These are phyloP conservation scores for Symbiodinium pilosum DNA, from an alignment of 73 alveolate genomes.

Conservation along the genomic window DNA sequence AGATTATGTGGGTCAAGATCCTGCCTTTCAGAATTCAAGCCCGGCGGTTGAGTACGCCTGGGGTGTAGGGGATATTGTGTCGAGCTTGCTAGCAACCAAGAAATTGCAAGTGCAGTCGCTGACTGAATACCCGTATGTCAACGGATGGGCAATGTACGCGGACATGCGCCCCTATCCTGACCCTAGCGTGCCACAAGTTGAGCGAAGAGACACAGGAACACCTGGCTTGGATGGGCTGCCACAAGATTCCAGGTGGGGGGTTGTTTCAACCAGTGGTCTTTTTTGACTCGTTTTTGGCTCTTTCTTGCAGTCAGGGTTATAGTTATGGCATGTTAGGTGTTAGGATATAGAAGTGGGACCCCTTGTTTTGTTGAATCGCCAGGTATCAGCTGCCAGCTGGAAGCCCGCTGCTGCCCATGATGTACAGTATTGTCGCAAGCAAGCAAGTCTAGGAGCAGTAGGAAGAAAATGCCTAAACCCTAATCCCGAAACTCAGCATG, in stretches of 20 bases:
- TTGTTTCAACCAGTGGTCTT: too few species aligned
- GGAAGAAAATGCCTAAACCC: not conserved
- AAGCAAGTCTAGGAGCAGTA: not conserved
- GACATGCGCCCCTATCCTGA: not conserved
- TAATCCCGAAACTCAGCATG: too few species aligned
- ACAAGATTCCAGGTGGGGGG: too few species aligned
- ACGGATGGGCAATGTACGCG: not conserved
- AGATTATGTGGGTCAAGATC: not conserved
- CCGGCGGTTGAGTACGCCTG: not conserved
- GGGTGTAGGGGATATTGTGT: not conserved
- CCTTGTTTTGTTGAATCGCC: too few species aligned
- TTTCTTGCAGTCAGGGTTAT: too few species aligned
- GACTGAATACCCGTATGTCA: not conserved
- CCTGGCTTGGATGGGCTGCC: not conserved
- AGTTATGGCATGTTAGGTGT: too few species aligned
- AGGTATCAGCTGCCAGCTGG: not conserved
- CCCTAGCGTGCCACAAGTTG: not conserved
- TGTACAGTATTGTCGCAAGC: constrained; percentile 2
- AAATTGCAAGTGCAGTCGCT: not conserved
- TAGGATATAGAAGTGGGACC: too few species aligned
- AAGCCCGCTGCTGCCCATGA: not conserved
- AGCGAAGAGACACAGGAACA: not conserved
- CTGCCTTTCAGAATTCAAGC: not conserved
- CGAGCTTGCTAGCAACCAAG: not conserved
- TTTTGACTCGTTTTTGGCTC: too few species aligned